Conservation (phyloP, 2,329 filamentous ascomycete species). For the Fusarium virguliforme region DNA sequence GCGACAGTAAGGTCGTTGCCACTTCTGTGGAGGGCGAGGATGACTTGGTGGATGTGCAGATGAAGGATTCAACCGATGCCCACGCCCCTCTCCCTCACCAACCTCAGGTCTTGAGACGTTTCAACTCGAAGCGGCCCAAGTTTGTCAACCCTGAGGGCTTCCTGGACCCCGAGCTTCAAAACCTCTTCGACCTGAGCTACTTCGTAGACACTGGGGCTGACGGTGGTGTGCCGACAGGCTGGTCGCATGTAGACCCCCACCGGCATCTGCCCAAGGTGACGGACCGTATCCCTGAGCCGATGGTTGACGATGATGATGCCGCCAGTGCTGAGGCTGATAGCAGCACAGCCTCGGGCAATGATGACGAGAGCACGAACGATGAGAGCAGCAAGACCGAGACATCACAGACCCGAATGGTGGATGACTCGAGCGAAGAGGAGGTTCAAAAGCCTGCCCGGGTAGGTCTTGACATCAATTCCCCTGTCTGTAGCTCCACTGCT, state of each 20-base stretch:
- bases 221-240: constrained; percentile 79
- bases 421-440: constrained; percentile 74
- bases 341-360: constrained; percentile 65
- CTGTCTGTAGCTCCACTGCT: constrained; percentile 1
- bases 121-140: constrained; percentile 66
- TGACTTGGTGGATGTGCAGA: constrained; percentile 90
- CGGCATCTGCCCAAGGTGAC: constrained; percentile 70
- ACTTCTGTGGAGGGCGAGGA: constrained; percentile 91
- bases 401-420: constrained; percentile 69
- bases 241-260: constrained; percentile 73
- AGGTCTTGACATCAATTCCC: constrained; percentile 28
- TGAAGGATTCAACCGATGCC: constrained; percentile 74
- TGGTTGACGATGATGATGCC: constrained; percentile 63
- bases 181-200: constrained; percentile 84
- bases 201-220: constrained; percentile 66
- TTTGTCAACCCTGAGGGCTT: constrained; percentile 70
- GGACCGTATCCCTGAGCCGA: constrained; percentile 63
- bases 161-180: constrained; percentile 76
- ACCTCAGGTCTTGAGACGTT: constrained; percentile 60
- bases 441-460: constrained; percentile 49
- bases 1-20: constrained; percentile 80
- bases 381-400: constrained; percentile 57
- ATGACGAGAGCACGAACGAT: constrained; percentile 70
- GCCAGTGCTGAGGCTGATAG: constrained; percentile 66
- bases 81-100: constrained; percentile 36